Evolutionary conservation across 2,329 filamentous ascomycete species (phyloP), one percentile per base, ranked within the genome.

Genomic region (Calonectria crousiana): DNA sequence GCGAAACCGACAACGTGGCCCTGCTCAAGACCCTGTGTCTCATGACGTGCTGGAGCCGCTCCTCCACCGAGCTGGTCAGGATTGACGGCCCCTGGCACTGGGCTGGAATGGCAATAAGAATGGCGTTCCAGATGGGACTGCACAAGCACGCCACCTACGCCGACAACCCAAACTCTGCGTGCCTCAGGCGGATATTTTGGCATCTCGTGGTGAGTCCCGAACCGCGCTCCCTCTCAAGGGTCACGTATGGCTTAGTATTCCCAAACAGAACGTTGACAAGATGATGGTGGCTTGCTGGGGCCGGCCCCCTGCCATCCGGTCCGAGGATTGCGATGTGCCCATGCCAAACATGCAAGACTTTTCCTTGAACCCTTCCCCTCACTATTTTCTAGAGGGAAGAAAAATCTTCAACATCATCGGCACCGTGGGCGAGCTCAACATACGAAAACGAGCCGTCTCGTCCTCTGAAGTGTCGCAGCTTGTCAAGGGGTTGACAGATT

Each of bases 271-370:
- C 20, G 56, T 38, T 6, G 71, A 70, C 20, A 56, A 53, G 23
- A 20, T 70, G n/a, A 58, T 69, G 36, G 41, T 36, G 18, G 36
- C 49, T n/a, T 73, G 67, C 23, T 73, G 71, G 71, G 71, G 67
- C 23, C 67, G 71, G 4, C 67, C 67, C 8, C 58, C 30, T 16
- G 49, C 67, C n/a, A 36, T 73, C 18, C 34, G 34, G 4, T 18
- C 13, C 2, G 44, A 58, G n/a, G 71, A 65, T 28, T 70, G 41
- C 56, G 67, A 73, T 36, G 16, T 60, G 34, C 32, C 56, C 32
- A 23, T 16, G 3, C 32, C 36, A 28, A 38, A 10, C 20, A 8
- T 30, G 56, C 44, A 51, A 30, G 18, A 56, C 56, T 23, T 32
- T 20, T n/a, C 26, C 30, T 8, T 13, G 4, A 56, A 65, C 18